Conservation (phyloP, 352 stramenopile species). For the Phytophthora sp. region DNA sequence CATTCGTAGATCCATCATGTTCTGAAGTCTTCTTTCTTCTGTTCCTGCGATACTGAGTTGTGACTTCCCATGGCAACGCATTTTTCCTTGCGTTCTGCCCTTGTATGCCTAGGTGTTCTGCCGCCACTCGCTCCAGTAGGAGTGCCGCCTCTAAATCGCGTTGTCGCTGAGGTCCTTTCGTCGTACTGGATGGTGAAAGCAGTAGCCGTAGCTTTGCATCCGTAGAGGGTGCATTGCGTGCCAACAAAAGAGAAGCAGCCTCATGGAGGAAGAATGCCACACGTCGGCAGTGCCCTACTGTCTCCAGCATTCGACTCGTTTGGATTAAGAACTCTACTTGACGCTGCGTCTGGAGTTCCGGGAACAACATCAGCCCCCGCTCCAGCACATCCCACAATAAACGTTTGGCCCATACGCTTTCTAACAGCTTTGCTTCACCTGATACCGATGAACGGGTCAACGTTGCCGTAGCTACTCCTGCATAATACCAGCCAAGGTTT, state of each 20-base stretch:
- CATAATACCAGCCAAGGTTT: slow-evolving; percentile 79
- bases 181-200: slow-evolving; percentile 30
- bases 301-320: slow-evolving; percentile 69
- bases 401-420: slow-evolving; percentile 73
- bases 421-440: slow-evolving; percentile 46
- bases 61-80: slow-evolving; percentile 49
- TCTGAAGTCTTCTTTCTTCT: slow-evolving; percentile 23
- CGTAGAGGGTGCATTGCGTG: slow-evolving; percentile 29
- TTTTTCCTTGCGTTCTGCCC: background rate
- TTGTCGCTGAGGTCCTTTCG: slow-evolving; percentile 29
- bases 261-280: slow-evolving; percentile 82
- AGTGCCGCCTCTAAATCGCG: slow-evolving; percentile 68
- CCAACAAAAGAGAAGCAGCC: slow-evolving; percentile 53
- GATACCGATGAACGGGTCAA: slow-evolving; percentile 15
- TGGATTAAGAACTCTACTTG: slow-evolving; percentile 76
- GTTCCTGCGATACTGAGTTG: slow-evolving; percentile 37
- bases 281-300: slow-evolving; percentile 58
- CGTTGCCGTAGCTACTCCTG: slow-evolving; percentile 38
- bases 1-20: background rate
- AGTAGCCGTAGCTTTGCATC: slow-evolving; percentile 19
- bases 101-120: slow-evolving; percentile 54
- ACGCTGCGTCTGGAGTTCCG: slow-evolving; percentile 50
- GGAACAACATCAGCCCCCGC: slow-evolving; percentile 57
- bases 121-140: slow-evolving; percentile 58
- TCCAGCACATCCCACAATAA: slow-evolving; percentile 76